Evolutionary conservation across 2,329 filamentous ascomycete species (phyloP), one percentile per base, ranked within the genome.

Genomic region (Teratosphaeria zuluensis): DNA sequence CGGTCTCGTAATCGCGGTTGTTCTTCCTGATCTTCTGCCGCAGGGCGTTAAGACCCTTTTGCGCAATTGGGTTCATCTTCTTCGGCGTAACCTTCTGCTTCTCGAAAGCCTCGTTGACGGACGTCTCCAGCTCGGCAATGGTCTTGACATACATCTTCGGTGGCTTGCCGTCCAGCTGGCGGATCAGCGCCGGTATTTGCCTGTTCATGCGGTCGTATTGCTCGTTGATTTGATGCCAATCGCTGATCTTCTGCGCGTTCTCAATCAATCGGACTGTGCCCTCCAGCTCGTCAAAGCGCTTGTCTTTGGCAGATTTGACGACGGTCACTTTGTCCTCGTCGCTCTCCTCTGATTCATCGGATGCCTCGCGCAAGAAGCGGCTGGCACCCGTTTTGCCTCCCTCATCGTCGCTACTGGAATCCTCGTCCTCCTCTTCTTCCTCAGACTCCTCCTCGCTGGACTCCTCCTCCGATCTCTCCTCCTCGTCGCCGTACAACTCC

Each of bases 1-100:
- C 89, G 62, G 83, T 80, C 71, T 90, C 84, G 77, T 92, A 92
- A 64, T 97, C 92, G 78, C 95, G 95, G 82, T 92, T 95, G 78
- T 92, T 92, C 84, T 96, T 97, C 84, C 92, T 92, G 80, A 99
- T 90, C 78, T 92, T 92, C 76, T 99, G 94, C 79, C 96, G 95
- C 71, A 97, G 89, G 63, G 92, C 90, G 75, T 97, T 99, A 70
- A 99, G 84, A 70, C 92, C 91, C 77, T 91, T 90, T 65, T 91
- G 88, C 73, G 92, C 95, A 72, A 87, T 94, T 62, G 92, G 91
- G 78, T 96, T 99, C 92, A 97, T 96, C 83, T 96, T 97, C 85
- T 96, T 96, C 63, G 87, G 85, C 2, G 89, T 89, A 66, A 95
- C 89, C 81, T 99, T 99, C 74, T 95, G 90, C 83, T 96, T 96